phyloP scores from a whole-genome alignment of 225 moss, liverwort and hornwort species.

The Straminergon stramineum region DNA sequence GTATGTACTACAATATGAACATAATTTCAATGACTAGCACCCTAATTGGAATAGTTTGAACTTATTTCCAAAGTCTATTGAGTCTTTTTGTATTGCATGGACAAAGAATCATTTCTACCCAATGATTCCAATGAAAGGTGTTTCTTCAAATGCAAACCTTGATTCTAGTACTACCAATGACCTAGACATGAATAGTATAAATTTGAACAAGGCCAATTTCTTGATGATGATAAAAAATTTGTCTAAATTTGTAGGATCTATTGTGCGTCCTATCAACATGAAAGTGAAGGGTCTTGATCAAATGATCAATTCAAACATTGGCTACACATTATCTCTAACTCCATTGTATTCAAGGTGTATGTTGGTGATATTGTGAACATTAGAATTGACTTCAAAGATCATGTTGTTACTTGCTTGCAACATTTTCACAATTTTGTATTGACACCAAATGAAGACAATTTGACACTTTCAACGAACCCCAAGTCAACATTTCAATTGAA shows the following conservation, averaged over 20 bases:
- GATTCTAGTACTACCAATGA: fast-evolving
- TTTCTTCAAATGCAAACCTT: neutral
- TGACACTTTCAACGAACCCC: no score
- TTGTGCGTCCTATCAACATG: fast-evolving
- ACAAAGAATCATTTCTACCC: no score
- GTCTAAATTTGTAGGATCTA: neutral
- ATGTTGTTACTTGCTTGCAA: no score
- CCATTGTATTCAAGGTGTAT: neutral
- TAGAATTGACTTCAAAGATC: no score
- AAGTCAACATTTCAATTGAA: no score
- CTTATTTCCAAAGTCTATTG: no score
- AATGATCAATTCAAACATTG: neutral
- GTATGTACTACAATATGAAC: no score
- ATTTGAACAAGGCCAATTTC: neutral
- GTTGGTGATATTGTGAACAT: neutral
- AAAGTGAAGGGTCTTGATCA: fast-evolving
- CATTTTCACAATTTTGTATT: no score
- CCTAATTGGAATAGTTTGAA: no score
- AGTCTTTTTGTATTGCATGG: neutral
- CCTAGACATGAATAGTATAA: neutral
- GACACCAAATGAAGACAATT: no score
- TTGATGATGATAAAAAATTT: no score
- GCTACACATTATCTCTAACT: fast-evolving
- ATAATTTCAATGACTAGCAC: fast-evolving
- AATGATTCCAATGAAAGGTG: fast-evolving